Percentiles rank a stretch among this genome's conserved stretches.
Conservation (phyloP, 2,329 filamentous ascomycete species). For the Stagonosporopsis tanaceti region DNA sequence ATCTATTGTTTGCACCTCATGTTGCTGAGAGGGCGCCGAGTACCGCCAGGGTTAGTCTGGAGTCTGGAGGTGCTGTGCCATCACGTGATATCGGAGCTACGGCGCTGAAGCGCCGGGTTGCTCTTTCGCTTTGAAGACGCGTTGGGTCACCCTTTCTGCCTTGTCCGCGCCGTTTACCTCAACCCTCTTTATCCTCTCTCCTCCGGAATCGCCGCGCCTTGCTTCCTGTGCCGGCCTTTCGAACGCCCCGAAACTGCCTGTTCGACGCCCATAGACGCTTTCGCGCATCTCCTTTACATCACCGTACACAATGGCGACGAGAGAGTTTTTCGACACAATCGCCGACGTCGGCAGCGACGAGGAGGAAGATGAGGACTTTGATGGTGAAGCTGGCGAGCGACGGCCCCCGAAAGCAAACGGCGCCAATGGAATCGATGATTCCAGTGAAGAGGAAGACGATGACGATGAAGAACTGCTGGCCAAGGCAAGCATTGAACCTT, state of each 20-base stretch:
- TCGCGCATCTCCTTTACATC: constrained; percentile 41
- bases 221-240: constrained; percentile 17
- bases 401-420: constrained; percentile 40
- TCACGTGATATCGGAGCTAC: constrained; percentile 15
- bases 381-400: constrained; percentile 37
- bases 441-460: constrained; percentile 52
- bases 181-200: constrained; percentile 19
- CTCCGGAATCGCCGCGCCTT: constrained; percentile 27
- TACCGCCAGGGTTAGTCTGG: neutral
- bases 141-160: constrained; percentile 28
- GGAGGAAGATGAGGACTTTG: constrained; percentile 51
- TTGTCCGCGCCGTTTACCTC: constrained; percentile 29
- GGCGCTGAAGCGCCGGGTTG: constrained; percentile 24
- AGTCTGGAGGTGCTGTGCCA: neutral
- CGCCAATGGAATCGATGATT: constrained; percentile 45
- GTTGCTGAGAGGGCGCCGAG: constrained; percentile 3
- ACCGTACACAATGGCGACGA: constrained; percentile 48
- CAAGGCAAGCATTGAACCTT: constrained; percentile 40
- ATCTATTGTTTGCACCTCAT: constrained; percentile 1
- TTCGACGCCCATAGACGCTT: constrained; percentile 20
- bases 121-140: constrained; percentile 35
- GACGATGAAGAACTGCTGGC: constrained; percentile 49
- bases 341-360: constrained; percentile 82
- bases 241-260: constrained; percentile 22
- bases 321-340: constrained; percentile 80